These are phyloP conservation scores for Termitomyces sp. DNA, from an alignment of 768 basidiomycete genomes.

Conservation along the genomic window DNA sequence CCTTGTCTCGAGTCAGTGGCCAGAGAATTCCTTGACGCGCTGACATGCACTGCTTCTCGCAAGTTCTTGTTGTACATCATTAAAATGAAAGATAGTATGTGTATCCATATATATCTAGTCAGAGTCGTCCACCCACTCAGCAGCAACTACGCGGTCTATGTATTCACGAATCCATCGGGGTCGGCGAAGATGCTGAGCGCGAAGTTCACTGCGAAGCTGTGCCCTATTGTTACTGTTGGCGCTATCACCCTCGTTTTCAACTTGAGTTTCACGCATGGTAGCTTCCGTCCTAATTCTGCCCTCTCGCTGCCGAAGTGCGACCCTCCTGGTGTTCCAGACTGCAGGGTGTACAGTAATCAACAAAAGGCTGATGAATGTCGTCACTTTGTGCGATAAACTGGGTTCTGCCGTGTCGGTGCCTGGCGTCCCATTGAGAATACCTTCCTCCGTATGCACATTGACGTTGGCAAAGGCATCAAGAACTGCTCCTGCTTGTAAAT, in stretches of 20 bases:
- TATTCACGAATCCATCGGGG: conserved; percentile 63
- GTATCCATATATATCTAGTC: conserved; percentile 29
- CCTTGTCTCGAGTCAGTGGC: not conserved
- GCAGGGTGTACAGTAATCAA: conserved; percentile 66
- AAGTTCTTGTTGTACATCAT: conserved; percentile 15
- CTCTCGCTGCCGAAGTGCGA: conserved; percentile 55
- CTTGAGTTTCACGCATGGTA: conserved; percentile 32
- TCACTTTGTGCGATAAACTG: conserved; percentile 40
- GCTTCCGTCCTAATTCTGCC: conserved; percentile 65
- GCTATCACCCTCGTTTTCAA: conserved; percentile 24
- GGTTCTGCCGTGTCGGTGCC: conserved; percentile 36
- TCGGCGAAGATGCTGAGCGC: conserved; percentile 44
- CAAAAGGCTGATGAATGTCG: conserved; percentile 52
- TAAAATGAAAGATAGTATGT: conserved; percentile 10
- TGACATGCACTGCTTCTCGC: not conserved
- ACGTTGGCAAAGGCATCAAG: conserved; percentile 53
- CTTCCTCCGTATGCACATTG: conserved; percentile 54
- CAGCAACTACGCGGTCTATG: conserved; percentile 55
- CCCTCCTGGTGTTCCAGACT: conserved; percentile 64
- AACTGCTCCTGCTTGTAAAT: conserved; percentile 27
- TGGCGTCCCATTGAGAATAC: conserved; percentile 31
- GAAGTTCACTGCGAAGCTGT: conserved; percentile 39
- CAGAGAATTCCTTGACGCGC: not conserved
- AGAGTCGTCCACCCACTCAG: conserved; percentile 68
- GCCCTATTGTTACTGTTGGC: conserved; percentile 24